Conservation (phyloP, 306 rosid species). For the Phaseolus lunatus region DNA sequence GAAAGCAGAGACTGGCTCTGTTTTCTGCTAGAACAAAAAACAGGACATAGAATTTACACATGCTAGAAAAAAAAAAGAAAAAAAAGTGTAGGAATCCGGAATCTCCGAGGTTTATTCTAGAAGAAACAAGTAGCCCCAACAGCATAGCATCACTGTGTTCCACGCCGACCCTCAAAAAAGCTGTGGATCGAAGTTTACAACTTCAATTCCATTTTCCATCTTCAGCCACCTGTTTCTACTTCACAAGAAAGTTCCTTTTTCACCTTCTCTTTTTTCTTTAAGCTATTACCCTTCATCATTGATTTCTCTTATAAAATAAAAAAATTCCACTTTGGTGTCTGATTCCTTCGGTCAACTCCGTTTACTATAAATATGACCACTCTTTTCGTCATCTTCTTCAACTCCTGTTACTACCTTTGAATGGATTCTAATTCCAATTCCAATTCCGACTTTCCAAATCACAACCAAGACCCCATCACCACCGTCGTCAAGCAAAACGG, state of each 20-base stretch:
- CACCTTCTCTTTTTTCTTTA: background rate
- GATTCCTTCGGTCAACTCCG: conserved; percentile 43
- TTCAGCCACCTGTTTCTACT: conserved; percentile 41
- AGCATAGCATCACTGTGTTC: background rate
- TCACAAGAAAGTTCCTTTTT: background rate
- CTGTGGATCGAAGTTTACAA: background rate
- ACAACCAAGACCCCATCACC: no score
- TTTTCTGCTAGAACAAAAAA: background rate
- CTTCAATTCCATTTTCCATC: background rate
- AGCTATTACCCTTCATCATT: background rate
- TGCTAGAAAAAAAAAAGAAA: background rate
- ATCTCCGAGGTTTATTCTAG: conserved; percentile 47
- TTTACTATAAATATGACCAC: conserved; percentile 44
- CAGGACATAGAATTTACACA: background rate
- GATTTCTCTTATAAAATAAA: background rate
- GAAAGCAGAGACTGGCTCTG: background rate
- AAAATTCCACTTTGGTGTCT: conserved; percentile 23
- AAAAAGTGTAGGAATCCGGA: background rate
- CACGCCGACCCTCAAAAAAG: conserved; percentile 8
- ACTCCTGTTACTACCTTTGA: background rate
- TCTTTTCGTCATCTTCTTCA: conserved; percentile 11
- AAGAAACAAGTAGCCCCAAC: background rate
- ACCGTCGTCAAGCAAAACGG: background rate
- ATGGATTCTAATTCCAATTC: conserved; percentile 4
- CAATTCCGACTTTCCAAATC: background rate